Percentiles rank a stretch among this genome's conserved stretches.
phyloP scores from a whole-genome alignment of 2,329 filamentous ascomycete species.

The Bimuria novae-zelandiae region DNA sequence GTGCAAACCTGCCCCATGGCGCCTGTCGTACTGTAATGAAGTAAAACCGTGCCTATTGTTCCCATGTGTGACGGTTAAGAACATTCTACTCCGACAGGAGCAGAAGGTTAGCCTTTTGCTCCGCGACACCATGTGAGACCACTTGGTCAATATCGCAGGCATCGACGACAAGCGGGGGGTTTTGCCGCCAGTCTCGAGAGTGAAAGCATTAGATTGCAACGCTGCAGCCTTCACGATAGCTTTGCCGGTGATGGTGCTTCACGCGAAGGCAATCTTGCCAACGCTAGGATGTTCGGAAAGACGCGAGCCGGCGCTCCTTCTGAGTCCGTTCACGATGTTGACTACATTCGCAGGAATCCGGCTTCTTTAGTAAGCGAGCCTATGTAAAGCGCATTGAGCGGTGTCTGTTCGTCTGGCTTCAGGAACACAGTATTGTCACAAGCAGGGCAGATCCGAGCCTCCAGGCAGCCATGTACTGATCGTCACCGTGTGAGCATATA shows the following conservation, averaged over 20 bases:
- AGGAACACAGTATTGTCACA: conserved; percentile 59
- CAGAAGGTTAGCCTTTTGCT: too few relatives aligned
- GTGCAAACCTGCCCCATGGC: conserved; percentile 58
- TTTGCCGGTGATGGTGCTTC: conserved; percentile 69
- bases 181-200: conserved; percentile 61
- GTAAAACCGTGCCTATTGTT: conserved; percentile 56
- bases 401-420: conserved; percentile 59
- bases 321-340: conserved; percentile 63
- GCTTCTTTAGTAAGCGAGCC: conserved; percentile 59
- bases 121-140: conserved; percentile 65
- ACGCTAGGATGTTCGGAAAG: conserved; percentile 67
- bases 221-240: conserved; percentile 73
- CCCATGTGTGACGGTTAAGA: conserved; percentile 62
- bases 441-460: conserved; percentile 61
- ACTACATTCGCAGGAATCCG: conserved; percentile 66
- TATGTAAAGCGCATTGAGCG: conserved; percentile 60
- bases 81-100: too few relatives aligned
- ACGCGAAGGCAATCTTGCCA: conserved; percentile 77
- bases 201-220: conserved; percentile 63
- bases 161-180: conserved; percentile 58
- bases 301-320: conserved; percentile 61
- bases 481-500: background rate
- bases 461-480: conserved; percentile 1
- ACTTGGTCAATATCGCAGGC: conserved; percentile 63
- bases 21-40: background rate